These are phyloP conservation scores for Prunus armeniaca DNA, from an alignment of 306 rosid genomes.

Conservation along the genomic window DNA sequence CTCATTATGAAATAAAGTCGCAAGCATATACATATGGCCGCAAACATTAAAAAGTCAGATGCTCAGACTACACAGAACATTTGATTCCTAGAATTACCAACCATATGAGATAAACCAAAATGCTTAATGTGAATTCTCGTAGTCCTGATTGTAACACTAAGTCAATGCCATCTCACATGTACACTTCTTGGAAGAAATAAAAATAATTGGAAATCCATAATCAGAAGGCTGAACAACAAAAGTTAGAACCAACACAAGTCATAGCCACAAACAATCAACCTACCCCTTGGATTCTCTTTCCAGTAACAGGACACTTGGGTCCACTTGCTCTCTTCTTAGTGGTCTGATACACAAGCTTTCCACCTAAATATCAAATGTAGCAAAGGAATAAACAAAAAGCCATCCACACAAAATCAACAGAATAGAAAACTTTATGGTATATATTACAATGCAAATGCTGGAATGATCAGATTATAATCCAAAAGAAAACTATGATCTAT, in stretches of 20 bases:
- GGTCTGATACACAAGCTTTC: slow-evolving; percentile 33
- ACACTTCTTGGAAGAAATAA: background rate
- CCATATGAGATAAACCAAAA: background rate
- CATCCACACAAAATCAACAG: background rate
- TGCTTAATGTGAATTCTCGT: background rate
- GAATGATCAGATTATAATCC: background rate
- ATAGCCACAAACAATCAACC: background rate
- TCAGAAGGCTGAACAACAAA: background rate
- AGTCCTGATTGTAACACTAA: background rate
- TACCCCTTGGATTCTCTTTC: slow-evolving; percentile 38
- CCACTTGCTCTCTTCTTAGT: slow-evolving; percentile 38
- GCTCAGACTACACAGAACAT: background rate
- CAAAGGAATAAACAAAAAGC: no score
- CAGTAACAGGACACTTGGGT: slow-evolving; percentile 33
- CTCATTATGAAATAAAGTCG: background rate
- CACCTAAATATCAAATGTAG: slow-evolving; percentile 13
- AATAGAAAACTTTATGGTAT: background rate
- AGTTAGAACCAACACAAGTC: background rate
- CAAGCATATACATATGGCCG: background rate
- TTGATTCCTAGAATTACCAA: background rate
- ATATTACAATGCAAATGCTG: background rate
- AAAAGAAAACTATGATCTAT: background rate
- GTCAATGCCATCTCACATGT: background rate
- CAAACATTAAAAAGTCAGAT: background rate
- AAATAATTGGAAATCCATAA: background rate